Evolutionary conservation across 2,329 filamentous ascomycete genomes (phyloP), one percentile per base, ranked within the genome.

Genomic region (Neopestalotiopsis sp.): DNA sequence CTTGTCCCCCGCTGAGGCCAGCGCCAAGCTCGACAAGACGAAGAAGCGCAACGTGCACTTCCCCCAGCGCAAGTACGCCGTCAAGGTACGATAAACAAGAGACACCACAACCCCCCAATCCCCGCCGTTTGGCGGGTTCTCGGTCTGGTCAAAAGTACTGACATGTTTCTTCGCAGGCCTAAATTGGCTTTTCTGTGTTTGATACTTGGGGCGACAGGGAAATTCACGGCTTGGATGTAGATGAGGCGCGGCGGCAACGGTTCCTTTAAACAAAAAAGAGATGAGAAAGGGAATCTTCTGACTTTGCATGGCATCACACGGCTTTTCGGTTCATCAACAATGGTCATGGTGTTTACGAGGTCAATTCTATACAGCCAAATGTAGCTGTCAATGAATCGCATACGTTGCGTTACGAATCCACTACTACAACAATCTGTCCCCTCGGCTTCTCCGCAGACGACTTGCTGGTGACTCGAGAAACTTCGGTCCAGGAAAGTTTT

Each of bases 11-110:
- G 90, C 97, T 89, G 95, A 99, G 87, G 91, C 92, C 79, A 89
- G 90, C 79, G 89, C 91, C 83, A 88, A 91, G 80, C 92, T 97
- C 77, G 92, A 95, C 87, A 98, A 97, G 92, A 92, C 94, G 85
- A 94, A 94, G 91, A 99, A 99, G 94, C 94, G 92, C 88, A 85
- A 89, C 84, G 91, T 89, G 78, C 95, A 99, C 89, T 99, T 99
- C 90, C 96, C 96, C 77, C 94, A 97, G 90, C 92, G 96, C 87
- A 98, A 97, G 89, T 99, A 92, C 86, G 96, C 96, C 85, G 93
- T 99, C 85, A 99, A 98, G 95, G 96, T 95, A 89, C 76, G 85
- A 75, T 69, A 64, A 67, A 67, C n/a, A 20, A 17, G 13, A 13
- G 14, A 20, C 6, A 14, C 49, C 62, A 12, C 17, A 13, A 4